These are phyloP conservation scores for Diaporthe aspalathi DNA, from an alignment of 2,329 filamentous ascomycete species.

Conservation along the genomic window DNA sequence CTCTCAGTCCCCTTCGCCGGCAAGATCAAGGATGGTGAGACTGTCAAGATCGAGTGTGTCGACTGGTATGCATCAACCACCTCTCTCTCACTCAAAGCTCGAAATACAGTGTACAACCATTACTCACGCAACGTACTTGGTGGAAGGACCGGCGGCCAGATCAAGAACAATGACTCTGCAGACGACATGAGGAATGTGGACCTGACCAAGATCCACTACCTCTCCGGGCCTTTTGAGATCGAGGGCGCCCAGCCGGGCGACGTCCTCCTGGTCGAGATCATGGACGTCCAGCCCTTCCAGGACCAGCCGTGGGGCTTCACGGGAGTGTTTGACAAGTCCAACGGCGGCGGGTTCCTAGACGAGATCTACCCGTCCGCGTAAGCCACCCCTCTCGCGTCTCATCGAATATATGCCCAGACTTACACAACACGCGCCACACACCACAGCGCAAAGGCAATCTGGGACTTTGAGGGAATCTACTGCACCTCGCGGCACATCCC, in stretches of 20 bases:
- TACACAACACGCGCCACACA: not conserved
- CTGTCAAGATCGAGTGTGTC: slow-evolving; percentile 92
- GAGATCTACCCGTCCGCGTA: slow-evolving; percentile 87
- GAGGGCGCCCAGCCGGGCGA: slow-evolving; percentile 88
- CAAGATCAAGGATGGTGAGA: slow-evolving; percentile 83
- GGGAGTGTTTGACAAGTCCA: slow-evolving; percentile 81
- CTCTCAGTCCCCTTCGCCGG: slow-evolving; percentile 76
- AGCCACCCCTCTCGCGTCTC: slow-evolving; percentile 43
- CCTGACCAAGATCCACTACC: slow-evolving; percentile 85
- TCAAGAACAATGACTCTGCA: slow-evolving; percentile 89
- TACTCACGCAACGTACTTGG: slow-evolving; percentile 11
- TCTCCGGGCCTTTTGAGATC: slow-evolving; percentile 90
- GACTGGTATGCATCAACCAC: slow-evolving; percentile 70
- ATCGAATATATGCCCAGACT: fast-evolving
- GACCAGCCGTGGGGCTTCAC: slow-evolving; percentile 92
- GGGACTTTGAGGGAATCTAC: slow-evolving; percentile 70
- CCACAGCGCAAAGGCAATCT: slow-evolving; percentile 65
- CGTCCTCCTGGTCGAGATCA: slow-evolving; percentile 87
- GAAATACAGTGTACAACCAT: slow-evolving; percentile 3
- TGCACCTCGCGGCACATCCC: slow-evolving; percentile 89
- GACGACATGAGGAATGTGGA: slow-evolving; percentile 89
- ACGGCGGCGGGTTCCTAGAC: slow-evolving; percentile 90
- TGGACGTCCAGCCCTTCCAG: slow-evolving; percentile 90
- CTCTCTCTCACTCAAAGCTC: not conserved
- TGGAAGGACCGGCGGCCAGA: slow-evolving; percentile 79